Base-by-base conservation (phyloP, 345 rosid genomes). In the Noccaea caerulescens region DNA sequence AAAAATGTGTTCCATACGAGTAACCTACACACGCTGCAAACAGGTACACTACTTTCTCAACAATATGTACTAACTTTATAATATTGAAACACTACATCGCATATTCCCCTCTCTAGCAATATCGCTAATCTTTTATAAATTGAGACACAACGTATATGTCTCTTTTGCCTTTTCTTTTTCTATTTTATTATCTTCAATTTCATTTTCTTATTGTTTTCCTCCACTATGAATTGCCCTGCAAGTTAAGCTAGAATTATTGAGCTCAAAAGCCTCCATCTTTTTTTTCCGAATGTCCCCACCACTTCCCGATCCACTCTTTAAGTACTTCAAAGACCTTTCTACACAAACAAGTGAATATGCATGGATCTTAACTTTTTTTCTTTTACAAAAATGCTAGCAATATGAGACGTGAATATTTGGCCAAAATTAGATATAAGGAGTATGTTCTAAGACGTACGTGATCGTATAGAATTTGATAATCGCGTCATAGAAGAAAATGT, bases 171-270 rank as follows among this genome's bases (percentile, higher is more conserved):
- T 46, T 44, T 44, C 23, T 12, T 32, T 38, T 50, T 14, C 7
- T 10, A 4, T 62, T 4, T 4, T 62, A 3, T 61, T 20, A 20
- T 20, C 45, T 71, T 71, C 14, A 52, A 34, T 63, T 72, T 46
- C 45, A 47, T 46, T 58, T 58, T 47, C 43, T 39, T 53, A 45
- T 45, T 44, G 36, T 63, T 32, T 20, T 66, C 13, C 30, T 67
- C 78, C 78, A 74, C 68, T 67, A 51, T 52, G 68, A 50, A 59
- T 59, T 74, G 34, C 68, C 68, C 62, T 67, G 63, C 56, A 59
- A 66, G 73, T 67, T 74, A 67, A 67, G 56, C 53, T 67, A 67
- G 27, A 74, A 74, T 74, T 20, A 74, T 74, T 74, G 78, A 66
- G 62, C 68, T 51, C 62, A 59, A 74, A 73, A 73, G 77, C 68